phyloP scores from a whole-genome alignment of 768 basidiomycete genomes.

The Tephrocybe sp. region DNA sequence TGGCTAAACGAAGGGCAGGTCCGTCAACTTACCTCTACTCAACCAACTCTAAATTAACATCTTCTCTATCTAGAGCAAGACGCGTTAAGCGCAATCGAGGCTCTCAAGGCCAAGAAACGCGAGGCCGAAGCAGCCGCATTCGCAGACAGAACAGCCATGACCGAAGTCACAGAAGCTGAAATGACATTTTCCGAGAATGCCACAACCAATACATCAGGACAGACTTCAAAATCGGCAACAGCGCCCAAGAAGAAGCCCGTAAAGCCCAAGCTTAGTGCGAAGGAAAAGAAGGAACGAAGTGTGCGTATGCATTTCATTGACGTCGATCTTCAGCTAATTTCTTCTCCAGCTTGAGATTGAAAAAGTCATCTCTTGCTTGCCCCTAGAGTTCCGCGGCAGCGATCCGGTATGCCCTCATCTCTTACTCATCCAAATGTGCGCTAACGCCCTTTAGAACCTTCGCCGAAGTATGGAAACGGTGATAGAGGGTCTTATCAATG shows the following conservation, averaged over 20 bases:
- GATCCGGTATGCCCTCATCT: constrained; percentile 63
- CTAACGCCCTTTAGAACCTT: constrained; percentile 47
- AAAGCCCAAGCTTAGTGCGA: constrained; percentile 70
- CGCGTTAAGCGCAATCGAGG: constrained; percentile 55
- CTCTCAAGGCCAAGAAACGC: constrained; percentile 40
- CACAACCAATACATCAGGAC: constrained; percentile 33
- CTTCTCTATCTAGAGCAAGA: constrained; percentile 52
- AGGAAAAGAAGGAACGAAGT: constrained; percentile 82
- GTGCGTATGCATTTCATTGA: constrained; percentile 36
- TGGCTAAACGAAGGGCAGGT: constrained; percentile 67
- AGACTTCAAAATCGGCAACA: constrained; percentile 35
- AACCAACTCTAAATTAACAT: neutral
- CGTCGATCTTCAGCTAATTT: neutral
- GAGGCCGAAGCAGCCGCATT: constrained; percentile 30
- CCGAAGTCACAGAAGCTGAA: constrained; percentile 40
- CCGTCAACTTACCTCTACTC: constrained; percentile 10
- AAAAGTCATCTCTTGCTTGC: constrained; percentile 71
- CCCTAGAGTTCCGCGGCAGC: constrained; percentile 87
- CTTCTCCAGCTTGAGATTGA: constrained; percentile 58
- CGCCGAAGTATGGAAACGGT: constrained; percentile 80
- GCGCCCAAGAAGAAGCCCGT: constrained; percentile 53
- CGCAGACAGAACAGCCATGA: constrained; percentile 41
- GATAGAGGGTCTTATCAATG: constrained; percentile 74
- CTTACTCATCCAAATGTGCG: neutral
- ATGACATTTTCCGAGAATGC: constrained; percentile 41